A percentile compares a stretch with the other conserved stretches of the same genome.
Conservation (phyloP, 139 green algal species). For the Micractinium conductrix region DNA sequence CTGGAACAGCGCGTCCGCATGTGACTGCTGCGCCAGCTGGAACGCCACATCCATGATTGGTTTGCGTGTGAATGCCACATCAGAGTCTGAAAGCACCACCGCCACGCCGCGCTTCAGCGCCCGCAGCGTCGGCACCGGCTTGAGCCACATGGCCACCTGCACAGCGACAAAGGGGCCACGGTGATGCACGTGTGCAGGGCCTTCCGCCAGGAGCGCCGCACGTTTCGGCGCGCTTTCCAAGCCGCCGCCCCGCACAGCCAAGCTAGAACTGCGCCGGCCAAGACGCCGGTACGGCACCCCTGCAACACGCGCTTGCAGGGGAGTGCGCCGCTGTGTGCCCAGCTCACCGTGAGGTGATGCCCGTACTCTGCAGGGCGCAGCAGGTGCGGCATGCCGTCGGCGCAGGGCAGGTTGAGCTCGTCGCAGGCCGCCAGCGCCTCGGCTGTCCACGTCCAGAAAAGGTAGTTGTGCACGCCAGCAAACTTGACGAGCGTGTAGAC, state of each 20-base stretch:
- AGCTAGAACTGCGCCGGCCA: not conserved
- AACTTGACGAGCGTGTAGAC: conserved; percentile 17
- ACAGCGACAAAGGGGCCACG: not conserved
- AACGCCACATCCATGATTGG: no score
- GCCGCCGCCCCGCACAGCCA: not conserved
- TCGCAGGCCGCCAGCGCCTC: not conserved
- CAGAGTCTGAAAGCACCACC: not conserved
- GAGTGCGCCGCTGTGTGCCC: not conserved
- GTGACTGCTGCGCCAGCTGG: no score
- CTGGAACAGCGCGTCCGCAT: no score
- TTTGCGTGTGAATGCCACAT: no score
- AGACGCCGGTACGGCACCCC: no score
- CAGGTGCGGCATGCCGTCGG: not conserved
- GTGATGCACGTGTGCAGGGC: not conserved
- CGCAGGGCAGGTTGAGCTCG: conserved; percentile 16
- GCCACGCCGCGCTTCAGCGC: not conserved
- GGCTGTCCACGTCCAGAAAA: not conserved
- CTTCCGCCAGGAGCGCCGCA: not conserved
- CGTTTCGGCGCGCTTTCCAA: not conserved
- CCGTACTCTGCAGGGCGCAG: not conserved
- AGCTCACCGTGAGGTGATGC: not conserved
- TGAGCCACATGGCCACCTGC: not conserved
- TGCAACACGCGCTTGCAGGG: not conserved
- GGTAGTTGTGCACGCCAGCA: conserved; percentile 4
- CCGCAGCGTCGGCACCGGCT: not conserved